These are phyloP conservation scores for Cicer cuneatum DNA, from an alignment of 306 rosid genomes.

Conservation along the genomic window DNA sequence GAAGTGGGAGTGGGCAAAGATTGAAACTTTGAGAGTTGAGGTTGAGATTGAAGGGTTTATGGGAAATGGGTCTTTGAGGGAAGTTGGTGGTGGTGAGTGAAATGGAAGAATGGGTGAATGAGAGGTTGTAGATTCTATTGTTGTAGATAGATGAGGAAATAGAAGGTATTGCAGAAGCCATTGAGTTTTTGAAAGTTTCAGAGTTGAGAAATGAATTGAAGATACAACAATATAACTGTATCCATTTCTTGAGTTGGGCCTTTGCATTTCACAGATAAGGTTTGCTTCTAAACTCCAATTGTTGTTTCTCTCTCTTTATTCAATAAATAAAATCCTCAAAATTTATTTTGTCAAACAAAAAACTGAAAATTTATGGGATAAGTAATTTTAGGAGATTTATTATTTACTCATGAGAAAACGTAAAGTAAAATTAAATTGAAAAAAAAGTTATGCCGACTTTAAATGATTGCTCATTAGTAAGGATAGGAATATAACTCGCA, in stretches of 20 bases:
- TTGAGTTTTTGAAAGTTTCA: slow-evolving; percentile 25
- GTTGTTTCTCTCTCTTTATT: neutral
- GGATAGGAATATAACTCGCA: too few species aligned
- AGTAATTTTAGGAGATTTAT: too few species aligned
- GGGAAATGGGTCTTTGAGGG: slow-evolving; percentile 50
- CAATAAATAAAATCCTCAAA: too few species aligned
- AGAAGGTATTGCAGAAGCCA: slow-evolving; percentile 63
- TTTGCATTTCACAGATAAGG: slow-evolving; percentile 49
- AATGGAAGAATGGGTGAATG: slow-evolving; percentile 54
- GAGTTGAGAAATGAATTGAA: slow-evolving; percentile 6
- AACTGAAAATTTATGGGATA: too few species aligned
- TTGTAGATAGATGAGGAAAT: slow-evolving; percentile 65
- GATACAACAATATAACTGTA: slow-evolving; percentile 1
- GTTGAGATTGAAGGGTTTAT: slow-evolving; percentile 54
- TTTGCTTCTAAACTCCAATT: slow-evolving; percentile 29
- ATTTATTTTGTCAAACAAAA: too few species aligned
- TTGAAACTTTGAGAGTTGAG: slow-evolving; percentile 53
- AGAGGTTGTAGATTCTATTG: slow-evolving; percentile 60
- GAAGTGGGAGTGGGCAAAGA: slow-evolving; percentile 48
- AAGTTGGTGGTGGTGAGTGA: slow-evolving; percentile 53
- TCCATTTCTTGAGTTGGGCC: slow-evolving; percentile 28
- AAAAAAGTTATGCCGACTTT: too few species aligned
- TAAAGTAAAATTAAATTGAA: too few species aligned
- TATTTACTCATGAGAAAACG: too few species aligned
- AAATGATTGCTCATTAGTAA: too few species aligned